Evolutionary conservation across 768 basidiomycete genomes (phyloP).

Genomic region (Lentinula raphanica): DNA sequence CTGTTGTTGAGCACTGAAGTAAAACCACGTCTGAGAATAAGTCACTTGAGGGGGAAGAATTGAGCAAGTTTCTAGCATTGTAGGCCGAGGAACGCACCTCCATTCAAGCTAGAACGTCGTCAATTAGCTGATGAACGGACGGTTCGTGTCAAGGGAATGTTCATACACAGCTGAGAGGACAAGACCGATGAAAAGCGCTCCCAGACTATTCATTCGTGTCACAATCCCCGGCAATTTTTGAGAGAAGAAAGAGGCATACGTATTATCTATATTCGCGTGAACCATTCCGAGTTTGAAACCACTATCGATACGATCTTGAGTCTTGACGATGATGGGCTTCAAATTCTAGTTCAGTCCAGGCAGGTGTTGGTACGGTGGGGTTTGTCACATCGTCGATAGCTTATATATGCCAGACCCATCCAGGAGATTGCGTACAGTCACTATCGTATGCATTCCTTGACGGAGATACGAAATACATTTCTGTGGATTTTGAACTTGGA

Average conservation of each 20-base stretch:
- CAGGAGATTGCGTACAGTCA: no score
- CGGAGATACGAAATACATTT: no score
- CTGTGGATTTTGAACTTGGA: no score
- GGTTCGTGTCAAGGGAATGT: background rate
- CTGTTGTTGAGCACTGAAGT: conserved; percentile 3
- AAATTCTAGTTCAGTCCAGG: background rate
- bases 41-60: background rate
- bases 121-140: background rate
- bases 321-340: background rate
- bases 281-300: background rate
- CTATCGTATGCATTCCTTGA: no score
- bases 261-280: background rate
- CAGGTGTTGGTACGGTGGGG: background rate
- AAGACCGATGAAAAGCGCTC: conserved; percentile 5
- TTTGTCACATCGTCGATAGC: background rate
- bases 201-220: background rate
- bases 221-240: no score
- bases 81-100: background rate
- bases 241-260: background rate
- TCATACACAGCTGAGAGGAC: conserved; percentile 2
- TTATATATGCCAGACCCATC: background rate
- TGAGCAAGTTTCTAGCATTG: background rate
- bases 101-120: background rate
- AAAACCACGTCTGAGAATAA: conserved; percentile 4
- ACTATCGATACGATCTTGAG: background rate